These are phyloP conservation scores for Amphirosellinia nigrospora DNA, from an alignment of 495 filamentous ascomycete genomes.

Conservation along the genomic window DNA sequence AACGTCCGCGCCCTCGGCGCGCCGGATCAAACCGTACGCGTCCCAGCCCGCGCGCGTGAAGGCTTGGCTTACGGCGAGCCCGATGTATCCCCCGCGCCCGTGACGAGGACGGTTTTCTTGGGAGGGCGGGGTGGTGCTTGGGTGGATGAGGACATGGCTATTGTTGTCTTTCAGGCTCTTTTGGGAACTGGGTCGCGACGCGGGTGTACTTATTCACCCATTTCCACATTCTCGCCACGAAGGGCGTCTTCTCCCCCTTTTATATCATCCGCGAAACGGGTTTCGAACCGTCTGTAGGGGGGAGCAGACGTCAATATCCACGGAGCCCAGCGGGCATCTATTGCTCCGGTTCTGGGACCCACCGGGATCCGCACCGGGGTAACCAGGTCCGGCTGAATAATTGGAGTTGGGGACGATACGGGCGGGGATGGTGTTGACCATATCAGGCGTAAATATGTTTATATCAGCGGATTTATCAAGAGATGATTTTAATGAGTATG, in stretches of 20 bases:
- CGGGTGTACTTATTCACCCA: neutral
- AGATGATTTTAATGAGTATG: neutral
- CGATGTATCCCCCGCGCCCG: slow-evolving; percentile 53
- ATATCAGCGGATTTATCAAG: neutral
- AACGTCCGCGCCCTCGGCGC: slow-evolving; percentile 25
- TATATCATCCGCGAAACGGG: neutral
- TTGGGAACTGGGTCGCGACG: neutral
- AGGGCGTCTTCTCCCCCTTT: neutral
- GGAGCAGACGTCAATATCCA: neutral
- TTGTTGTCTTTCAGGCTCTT: neutral
- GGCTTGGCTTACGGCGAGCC: slow-evolving; percentile 47
- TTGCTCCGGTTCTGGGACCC: slow-evolving; percentile 1
- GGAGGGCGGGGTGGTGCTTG: slow-evolving; percentile 12
- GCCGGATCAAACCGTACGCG: slow-evolving; percentile 47
- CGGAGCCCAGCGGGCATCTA: neutral
- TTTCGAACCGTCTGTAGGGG: neutral
- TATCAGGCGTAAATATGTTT: neutral
- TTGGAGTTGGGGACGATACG: neutral
- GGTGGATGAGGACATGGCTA: slow-evolving; percentile 3
- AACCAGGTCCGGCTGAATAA: slow-evolving; percentile 9
- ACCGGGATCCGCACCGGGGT: neutral
- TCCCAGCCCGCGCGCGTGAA: slow-evolving; percentile 49
- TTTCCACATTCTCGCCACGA: neutral
- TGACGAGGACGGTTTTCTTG: slow-evolving; percentile 44
- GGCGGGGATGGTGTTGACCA: neutral